These are phyloP conservation scores for Clarireedia monteithiana DNA, from an alignment of 2,329 filamentous ascomycete species.

Conservation along the genomic window DNA sequence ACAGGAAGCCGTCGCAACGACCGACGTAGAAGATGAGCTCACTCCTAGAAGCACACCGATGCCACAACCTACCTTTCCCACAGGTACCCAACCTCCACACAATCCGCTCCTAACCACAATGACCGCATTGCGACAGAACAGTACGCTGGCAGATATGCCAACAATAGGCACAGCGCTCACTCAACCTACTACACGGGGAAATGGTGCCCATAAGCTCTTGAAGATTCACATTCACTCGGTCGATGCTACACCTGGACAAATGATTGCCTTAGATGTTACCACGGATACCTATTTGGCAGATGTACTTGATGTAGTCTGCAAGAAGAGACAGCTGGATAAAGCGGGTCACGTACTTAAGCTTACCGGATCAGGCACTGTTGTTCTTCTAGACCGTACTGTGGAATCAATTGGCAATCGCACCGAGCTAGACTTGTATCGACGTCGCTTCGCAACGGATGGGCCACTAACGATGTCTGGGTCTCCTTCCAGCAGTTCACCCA, in stretches of 20 bases:
- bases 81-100: constrained; percentile 33
- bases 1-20: constrained; percentile 38
- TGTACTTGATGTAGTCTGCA: constrained; percentile 70
- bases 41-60: constrained; percentile 31
- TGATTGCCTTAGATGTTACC: constrained; percentile 66
- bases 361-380: constrained; percentile 64
- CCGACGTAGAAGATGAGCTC: constrained; percentile 35
- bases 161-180: constrained; percentile 30
- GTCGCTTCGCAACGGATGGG: constrained; percentile 69
- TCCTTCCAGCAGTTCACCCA: constrained; percentile 59
- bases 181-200: constrained; percentile 31
- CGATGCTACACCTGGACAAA: constrained; percentile 64
- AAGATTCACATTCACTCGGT: constrained; percentile 64
- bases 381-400: constrained; percentile 69
- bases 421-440: constrained; percentile 67
- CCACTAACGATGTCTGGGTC: constrained; percentile 61
- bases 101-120: constrained; percentile 57
- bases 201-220: constrained; percentile 60
- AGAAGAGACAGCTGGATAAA: constrained; percentile 71
- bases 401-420: constrained; percentile 68
- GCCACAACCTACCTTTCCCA: constrained; percentile 17
- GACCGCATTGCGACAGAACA: constrained; percentile 43
- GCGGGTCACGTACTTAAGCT: constrained; percentile 72
- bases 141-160: constrained; percentile 48
- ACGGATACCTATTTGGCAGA: constrained; percentile 80